Conservation (phyloP, 768 basidiomycete genomes). For the Boletellus sp. region DNA sequence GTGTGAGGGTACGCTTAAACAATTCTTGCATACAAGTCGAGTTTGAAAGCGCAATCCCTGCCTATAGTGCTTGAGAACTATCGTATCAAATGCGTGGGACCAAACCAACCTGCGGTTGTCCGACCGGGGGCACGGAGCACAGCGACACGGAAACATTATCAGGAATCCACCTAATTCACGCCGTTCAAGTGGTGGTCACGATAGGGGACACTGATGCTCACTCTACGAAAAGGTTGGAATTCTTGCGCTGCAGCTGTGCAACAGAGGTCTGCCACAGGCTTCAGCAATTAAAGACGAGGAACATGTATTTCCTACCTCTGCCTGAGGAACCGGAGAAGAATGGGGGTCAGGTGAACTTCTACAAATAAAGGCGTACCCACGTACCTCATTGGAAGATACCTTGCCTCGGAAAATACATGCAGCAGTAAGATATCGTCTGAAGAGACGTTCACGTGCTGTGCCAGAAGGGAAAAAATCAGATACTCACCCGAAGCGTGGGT, state of each 20-base stretch:
- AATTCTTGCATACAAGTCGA: slow-evolving; percentile 84
- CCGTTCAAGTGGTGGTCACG: slow-evolving; percentile 5
- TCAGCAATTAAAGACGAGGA: slow-evolving; percentile 8
- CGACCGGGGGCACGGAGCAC: slow-evolving; percentile 80
- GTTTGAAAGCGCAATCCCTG: slow-evolving; percentile 70
- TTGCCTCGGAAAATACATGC: slow-evolving; percentile 86
- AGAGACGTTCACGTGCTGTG: background rate
- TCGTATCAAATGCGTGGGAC: background rate
- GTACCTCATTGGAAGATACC: slow-evolving; percentile 75
- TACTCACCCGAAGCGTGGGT: slow-evolving; percentile 68
- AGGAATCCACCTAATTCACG: slow-evolving; percentile 69
- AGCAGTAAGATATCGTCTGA: slow-evolving; percentile 80
- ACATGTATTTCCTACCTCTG: slow-evolving; percentile 42
- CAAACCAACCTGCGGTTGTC: slow-evolving; percentile 57
- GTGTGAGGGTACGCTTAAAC: slow-evolving; percentile 67
- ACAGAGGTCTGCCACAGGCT: slow-evolving; percentile 53
- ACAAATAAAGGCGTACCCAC: slow-evolving; percentile 20
- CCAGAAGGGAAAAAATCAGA: background rate
- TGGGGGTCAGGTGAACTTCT: background rate
- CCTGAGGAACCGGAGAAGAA: slow-evolving; percentile 31
- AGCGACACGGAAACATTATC: slow-evolving; percentile 85
- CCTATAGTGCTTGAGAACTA: slow-evolving; percentile 34
- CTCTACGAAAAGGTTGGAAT: slow-evolving; percentile 78
- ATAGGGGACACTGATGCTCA: slow-evolving; percentile 32
- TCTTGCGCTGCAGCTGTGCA: slow-evolving; percentile 68